A percentile compares a stretch with the other conserved stretches of the same genome.
Evolutionary conservation across 805 yeast genomes (phyloP).

Genomic region (Barnettozyma vustinii): DNA sequence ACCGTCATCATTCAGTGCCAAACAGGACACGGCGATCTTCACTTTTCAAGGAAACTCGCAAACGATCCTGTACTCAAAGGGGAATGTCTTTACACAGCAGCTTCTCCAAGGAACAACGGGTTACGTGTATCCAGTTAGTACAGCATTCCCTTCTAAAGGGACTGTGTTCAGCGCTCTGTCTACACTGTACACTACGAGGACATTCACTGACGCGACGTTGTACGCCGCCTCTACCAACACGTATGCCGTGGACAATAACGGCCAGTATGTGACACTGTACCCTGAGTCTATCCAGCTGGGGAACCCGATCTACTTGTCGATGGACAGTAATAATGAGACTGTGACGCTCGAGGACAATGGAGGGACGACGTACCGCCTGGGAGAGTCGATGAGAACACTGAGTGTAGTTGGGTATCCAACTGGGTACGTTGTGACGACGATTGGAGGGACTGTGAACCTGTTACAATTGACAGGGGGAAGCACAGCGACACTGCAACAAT

Average conservation of each 20-base stretch:
- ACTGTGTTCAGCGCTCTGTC: neutral
- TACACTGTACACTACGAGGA: neutral
- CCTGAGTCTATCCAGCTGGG: neutral
- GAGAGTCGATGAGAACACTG: neutral
- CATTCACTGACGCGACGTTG: slow-evolving; percentile 1
- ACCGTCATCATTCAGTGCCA: neutral
- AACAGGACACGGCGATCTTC: neutral
- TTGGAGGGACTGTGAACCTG: neutral
- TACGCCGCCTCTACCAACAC: slow-evolving; percentile 1
- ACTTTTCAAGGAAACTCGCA: slow-evolving; percentile 1
- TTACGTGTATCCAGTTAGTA: neutral
- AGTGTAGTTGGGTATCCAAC: slow-evolving; percentile 2
- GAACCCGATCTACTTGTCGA: neutral
- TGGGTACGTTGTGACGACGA: neutral
- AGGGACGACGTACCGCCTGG: neutral
- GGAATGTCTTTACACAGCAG: neutral
- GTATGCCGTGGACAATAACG: neutral
- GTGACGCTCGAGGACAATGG: slow-evolving; percentile 1
- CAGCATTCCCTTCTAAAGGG: neutral
- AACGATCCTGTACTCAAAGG: neutral
- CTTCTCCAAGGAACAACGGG: neutral
- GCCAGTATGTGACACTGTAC: neutral
- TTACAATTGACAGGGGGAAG: slow-evolving; percentile 1
- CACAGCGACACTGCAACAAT: neutral
- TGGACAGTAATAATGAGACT: neutral